phyloP scores from a whole-genome alignment of 108 stramenopile genomes.

The Pseudonitzschia pungens region DNA sequence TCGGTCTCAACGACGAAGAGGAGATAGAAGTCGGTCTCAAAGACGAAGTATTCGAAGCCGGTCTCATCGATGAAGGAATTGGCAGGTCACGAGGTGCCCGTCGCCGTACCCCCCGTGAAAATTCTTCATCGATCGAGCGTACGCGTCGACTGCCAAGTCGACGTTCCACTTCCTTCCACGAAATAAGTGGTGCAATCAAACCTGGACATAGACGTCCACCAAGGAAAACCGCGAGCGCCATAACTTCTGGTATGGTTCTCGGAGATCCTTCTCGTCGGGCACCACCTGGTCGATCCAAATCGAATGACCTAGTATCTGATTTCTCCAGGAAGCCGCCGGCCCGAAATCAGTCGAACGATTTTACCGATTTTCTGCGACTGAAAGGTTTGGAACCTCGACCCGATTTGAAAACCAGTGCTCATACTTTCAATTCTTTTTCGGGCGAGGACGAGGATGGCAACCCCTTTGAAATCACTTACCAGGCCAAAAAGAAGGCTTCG shows the following conservation, averaged over 20 bases:
- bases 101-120: neutral
- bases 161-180: neutral
- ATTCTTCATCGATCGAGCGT: neutral
- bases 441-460: neutral
- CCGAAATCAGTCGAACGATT: slow-evolving; percentile 1
- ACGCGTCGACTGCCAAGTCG: too few species aligned
- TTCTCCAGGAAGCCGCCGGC: neutral
- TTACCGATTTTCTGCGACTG: neutral
- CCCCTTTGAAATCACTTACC: neutral
- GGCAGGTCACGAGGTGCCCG: neutral
- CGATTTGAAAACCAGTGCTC: neutral
- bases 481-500: neutral
- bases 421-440: neutral
- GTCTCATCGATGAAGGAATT: neutral
- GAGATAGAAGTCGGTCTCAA: neutral
- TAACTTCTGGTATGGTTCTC: neutral
- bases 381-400: neutral
- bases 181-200: neutral
- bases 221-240: neutral
- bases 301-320: neutral
- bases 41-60: neutral
- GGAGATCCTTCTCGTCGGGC: slow-evolving; percentile 17
- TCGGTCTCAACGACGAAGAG: neutral
- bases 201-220: neutral
- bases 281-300: slow-evolving; percentile 4